Evolutionary conservation across 2,329 filamentous ascomycete genomes (phyloP), one percentile per base, ranked within the genome.

Genomic region (Pseudomassariella vexata): DNA sequence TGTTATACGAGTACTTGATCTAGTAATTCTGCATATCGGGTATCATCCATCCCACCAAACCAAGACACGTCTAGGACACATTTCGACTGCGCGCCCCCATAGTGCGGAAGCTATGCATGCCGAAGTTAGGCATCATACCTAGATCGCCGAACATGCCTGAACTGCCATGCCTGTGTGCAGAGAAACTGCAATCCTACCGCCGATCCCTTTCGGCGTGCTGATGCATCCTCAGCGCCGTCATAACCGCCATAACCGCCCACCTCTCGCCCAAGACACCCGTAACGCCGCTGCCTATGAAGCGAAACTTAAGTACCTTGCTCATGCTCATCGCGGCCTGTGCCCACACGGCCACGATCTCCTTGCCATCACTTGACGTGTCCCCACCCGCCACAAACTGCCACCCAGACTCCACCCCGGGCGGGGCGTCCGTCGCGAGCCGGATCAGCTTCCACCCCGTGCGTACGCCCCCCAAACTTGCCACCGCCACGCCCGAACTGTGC

Each of bases 361-460:
- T 40, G 17, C 38, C 45, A 25, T 49, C 47, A 26, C 44, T 48
- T 22, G 45, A 36, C 30, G 15, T 20, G 4, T 30, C 27, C 3
- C 21, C 35, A 10, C 30, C 35, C 15, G 28, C 15, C 6, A 23
- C 32, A 20, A 24, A 34, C 8, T 33, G 19, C 11, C n/a, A 16
- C 24, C n/a, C 33, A n/a, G 22, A 35, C 29, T 10, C 40, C 38
- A 19, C 38, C 36, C 28, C 23, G 9, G n/a, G 34, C 36, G 23
- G 18, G 3, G 18, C 29, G 29, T 25, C 26, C 11, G 35, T 35
- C 15, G 17, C 25, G 7, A 49, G 28, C 9, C 47, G 41, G 24
- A 46, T 41, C 8, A 50, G 41, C 41, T 51, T 50, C 40, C 41
- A 51, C 9, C 49, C 48, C 10, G 16, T 23, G 9, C 23, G 15